These are phyloP conservation scores for Microthlaspi erraticum DNA, from an alignment of 345 rosid species.

Conservation along the genomic window DNA sequence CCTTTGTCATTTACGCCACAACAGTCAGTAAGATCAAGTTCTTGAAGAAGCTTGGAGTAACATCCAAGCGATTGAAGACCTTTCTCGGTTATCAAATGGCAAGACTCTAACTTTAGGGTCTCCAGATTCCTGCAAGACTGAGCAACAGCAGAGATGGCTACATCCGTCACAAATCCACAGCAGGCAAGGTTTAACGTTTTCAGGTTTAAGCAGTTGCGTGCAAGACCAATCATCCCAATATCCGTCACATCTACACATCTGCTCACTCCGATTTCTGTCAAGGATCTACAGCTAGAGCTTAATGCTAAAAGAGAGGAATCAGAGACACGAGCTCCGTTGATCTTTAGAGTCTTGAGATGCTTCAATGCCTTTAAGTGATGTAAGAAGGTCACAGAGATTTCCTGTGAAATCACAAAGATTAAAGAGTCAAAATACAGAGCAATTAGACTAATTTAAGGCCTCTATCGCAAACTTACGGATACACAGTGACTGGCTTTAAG, in stretches of 20 bases:
- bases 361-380: slow-evolving; percentile 56
- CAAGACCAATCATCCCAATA: slow-evolving; percentile 62
- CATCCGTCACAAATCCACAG: slow-evolving; percentile 71
- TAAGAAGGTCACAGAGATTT: slow-evolving; percentile 53
- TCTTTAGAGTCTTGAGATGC: slow-evolving; percentile 56
- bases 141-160: slow-evolving; percentile 73
- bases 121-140: slow-evolving; percentile 67
- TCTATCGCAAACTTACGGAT: slow-evolving; percentile 54
- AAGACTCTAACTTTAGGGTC: slow-evolving; percentile 79
- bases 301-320: slow-evolving; percentile 54
- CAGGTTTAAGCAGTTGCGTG: slow-evolving; percentile 64
- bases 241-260: slow-evolving; percentile 72
- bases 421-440: background rate
- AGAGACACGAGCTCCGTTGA: slow-evolving; percentile 71
- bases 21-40: slow-evolving; percentile 94
- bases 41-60: slow-evolving; percentile 62
- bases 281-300: slow-evolving; percentile 58
- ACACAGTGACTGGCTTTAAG: slow-evolving; percentile 69
- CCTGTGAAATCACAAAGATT: slow-evolving; percentile 51
- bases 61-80: slow-evolving; percentile 73
- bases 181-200: slow-evolving; percentile 69
- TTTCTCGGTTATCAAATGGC: slow-evolving; percentile 80
- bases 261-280: slow-evolving; percentile 76
- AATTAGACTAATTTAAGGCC: background rate
- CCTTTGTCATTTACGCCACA: slow-evolving; percentile 73